Conservation (phyloP, 2,329 filamentous ascomycete species). For the Fusarium transvaalense region DNA sequence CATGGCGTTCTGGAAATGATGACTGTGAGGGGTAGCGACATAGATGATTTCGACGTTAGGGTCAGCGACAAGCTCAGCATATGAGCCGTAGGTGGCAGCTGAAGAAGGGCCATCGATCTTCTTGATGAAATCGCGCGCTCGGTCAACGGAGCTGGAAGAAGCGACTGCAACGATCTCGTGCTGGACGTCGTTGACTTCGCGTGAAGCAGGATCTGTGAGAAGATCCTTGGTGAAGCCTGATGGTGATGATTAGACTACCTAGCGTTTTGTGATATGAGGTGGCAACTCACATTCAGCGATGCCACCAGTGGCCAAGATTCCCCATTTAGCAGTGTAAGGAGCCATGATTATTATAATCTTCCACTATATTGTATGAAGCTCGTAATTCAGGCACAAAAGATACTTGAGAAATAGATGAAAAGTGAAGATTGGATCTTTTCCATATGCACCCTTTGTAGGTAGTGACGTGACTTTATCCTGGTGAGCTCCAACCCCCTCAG, state of each 20-base stretch:
- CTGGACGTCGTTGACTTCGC: constrained; percentile 77
- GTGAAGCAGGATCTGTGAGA: constrained; percentile 76
- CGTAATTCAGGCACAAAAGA: background rate
- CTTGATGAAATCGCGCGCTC: constrained; percentile 79
- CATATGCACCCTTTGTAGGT: background rate
- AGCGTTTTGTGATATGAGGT: background rate
- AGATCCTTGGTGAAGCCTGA: constrained; percentile 81
- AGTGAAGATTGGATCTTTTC: background rate
- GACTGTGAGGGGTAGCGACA: constrained; percentile 89
- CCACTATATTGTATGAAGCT: constrained; percentile 14
- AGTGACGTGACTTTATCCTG: constrained; percentile 33
- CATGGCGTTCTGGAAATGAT: constrained; percentile 92
- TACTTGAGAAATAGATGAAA: background rate
- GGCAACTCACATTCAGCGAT: constrained; percentile 66
- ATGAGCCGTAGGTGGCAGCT: constrained; percentile 82
- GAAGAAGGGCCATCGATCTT: constrained; percentile 75
- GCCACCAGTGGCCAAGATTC: constrained; percentile 71
- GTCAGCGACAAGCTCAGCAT: constrained; percentile 83
- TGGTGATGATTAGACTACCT: constrained; percentile 2
- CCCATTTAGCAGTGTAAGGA: constrained; percentile 67
- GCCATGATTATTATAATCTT: constrained; percentile 52
- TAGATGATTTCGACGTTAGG: constrained; percentile 87
- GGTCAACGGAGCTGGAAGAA: constrained; percentile 78
- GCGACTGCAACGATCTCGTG: constrained; percentile 85
- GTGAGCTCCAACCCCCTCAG: constrained; percentile 27